Conservation (phyloP, 2,329 filamentous ascomycete species). For the Sarocladiaceae sp. region DNA sequence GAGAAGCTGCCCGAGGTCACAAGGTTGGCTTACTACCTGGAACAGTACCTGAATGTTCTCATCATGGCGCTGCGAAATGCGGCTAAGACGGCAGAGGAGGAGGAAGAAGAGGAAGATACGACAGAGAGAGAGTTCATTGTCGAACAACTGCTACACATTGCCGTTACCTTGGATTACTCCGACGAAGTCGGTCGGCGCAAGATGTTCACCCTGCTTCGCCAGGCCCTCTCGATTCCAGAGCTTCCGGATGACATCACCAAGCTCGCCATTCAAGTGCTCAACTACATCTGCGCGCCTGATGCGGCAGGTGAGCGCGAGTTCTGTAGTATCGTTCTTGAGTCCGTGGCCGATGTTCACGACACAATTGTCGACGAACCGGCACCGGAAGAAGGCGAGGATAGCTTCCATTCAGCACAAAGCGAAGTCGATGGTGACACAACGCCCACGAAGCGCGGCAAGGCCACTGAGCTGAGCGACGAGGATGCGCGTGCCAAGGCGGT, state of each 20-base stretch:
- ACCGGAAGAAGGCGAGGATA: slow-evolving; percentile 53
- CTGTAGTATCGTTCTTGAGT: slow-evolving; percentile 80
- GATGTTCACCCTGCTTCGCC: slow-evolving; percentile 88
- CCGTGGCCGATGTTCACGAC: slow-evolving; percentile 93
- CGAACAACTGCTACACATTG: slow-evolving; percentile 89
- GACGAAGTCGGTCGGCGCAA: slow-evolving; percentile 92
- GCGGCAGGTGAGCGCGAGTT: slow-evolving; percentile 73
- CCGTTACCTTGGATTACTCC: slow-evolving; percentile 89
- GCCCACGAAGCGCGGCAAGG: slow-evolving; percentile 36
- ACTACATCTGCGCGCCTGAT: slow-evolving; percentile 73
- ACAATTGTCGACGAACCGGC: slow-evolving; percentile 71
- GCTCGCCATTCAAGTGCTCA: slow-evolving; percentile 73
- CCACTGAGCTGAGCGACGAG: slow-evolving; percentile 50
- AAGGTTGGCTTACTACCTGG: slow-evolving; percentile 78
- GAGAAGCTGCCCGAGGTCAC: slow-evolving; percentile 95
- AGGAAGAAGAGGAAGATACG: slow-evolving; percentile 72
- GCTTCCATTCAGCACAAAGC: slow-evolving; percentile 89
- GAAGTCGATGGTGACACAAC: slow-evolving; percentile 67
- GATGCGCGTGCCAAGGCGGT: slow-evolving; percentile 69
- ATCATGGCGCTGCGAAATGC: slow-evolving; percentile 56
- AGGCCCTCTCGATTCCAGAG: slow-evolving; percentile 77
- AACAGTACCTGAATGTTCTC: slow-evolving; percentile 68
- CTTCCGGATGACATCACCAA: slow-evolving; percentile 90
- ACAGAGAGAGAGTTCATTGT: slow-evolving; percentile 93
- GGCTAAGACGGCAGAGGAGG: slow-evolving; percentile 47